These are phyloP conservation scores for Leishmania tropica DNA, from an alignment of 208 protist species.

Conservation along the genomic window DNA sequence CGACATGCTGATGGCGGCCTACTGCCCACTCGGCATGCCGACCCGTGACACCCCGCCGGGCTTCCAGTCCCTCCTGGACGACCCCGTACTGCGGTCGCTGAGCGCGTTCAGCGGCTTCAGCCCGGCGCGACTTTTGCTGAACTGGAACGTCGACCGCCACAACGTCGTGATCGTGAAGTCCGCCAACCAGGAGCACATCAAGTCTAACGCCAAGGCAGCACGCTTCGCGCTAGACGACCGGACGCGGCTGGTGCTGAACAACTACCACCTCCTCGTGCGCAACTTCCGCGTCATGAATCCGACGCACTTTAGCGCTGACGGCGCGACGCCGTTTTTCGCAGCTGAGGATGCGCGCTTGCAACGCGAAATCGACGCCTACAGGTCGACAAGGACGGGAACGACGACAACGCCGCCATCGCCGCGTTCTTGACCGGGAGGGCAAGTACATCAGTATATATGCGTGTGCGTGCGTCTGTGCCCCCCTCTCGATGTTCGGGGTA, in stretches of 20 bases:
- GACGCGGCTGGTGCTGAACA: constrained; percentile 58
- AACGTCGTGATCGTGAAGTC: constrained; percentile 88
- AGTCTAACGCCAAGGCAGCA: constrained; percentile 82
- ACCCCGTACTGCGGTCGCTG: constrained; percentile 47
- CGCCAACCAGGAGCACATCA: constrained; percentile 76
- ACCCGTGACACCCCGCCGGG: constrained; percentile 67
- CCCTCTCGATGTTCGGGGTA: neutral
- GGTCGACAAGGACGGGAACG: neutral
- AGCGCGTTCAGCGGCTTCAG: constrained; percentile 71
- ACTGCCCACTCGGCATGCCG: constrained; percentile 86
- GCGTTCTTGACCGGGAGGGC: neutral
- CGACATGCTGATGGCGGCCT: constrained; percentile 81
- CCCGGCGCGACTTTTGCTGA: constrained; percentile 71
- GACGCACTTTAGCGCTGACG: constrained; percentile 48
- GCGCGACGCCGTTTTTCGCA: constrained; percentile 63
- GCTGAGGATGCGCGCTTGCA: constrained; percentile 23
- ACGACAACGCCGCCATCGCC: neutral
- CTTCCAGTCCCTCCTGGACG: constrained; percentile 49
- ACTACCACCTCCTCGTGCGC: constrained; percentile 45
- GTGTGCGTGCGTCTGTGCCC: neutral
- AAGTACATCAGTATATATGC: neutral
- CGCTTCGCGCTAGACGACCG: constrained; percentile 67
- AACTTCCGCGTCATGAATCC: constrained; percentile 80
- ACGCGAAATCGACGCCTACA: constrained; percentile 6
- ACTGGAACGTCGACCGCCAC: constrained; percentile 78